Evolutionary conservation across 768 basidiomycete species (phyloP).

Genomic region (Scleroderma citrinum): DNA sequence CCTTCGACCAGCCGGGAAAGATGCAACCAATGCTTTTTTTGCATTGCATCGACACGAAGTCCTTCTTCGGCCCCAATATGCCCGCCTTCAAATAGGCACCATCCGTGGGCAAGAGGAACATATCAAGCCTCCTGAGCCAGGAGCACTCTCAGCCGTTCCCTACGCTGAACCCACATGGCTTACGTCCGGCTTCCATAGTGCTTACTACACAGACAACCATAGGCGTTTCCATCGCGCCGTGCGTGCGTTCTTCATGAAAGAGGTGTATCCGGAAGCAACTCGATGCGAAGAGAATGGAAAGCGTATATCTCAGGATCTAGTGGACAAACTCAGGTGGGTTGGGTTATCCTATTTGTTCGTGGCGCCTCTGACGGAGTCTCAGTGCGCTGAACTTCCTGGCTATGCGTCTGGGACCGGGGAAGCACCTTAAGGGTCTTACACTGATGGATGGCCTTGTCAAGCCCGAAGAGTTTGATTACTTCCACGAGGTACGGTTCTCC

Average conservation of each 20-base stretch:
- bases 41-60: constrained; percentile 82
- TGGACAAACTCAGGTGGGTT: constrained; percentile 77
- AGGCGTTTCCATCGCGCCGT: constrained; percentile 68
- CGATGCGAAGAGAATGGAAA: constrained; percentile 85
- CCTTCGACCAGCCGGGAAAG: constrained; percentile 49
- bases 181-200: constrained; percentile 54
- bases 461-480: constrained; percentile 89
- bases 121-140: constrained; percentile 50
- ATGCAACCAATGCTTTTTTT: constrained; percentile 78
- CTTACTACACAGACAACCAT: constrained; percentile 77
- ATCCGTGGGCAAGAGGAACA: constrained; percentile 51
- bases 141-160: constrained; percentile 68
- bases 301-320: constrained; percentile 74
- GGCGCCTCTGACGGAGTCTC: neutral
- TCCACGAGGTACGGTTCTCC: constrained; percentile 65
- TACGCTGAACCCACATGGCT: constrained; percentile 89
- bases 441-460: constrained; percentile 72
- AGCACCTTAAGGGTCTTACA: constrained; percentile 73
- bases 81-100: constrained; percentile 61
- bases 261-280: constrained; percentile 69
- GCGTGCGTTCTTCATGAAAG: constrained; percentile 70
- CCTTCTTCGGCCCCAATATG: constrained; percentile 65
- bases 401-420: constrained; percentile 89
- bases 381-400: constrained; percentile 76
- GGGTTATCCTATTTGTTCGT: neutral